Base-by-base conservation (phyloP, 306 rosid species). In the Quercus gilva region DNA sequence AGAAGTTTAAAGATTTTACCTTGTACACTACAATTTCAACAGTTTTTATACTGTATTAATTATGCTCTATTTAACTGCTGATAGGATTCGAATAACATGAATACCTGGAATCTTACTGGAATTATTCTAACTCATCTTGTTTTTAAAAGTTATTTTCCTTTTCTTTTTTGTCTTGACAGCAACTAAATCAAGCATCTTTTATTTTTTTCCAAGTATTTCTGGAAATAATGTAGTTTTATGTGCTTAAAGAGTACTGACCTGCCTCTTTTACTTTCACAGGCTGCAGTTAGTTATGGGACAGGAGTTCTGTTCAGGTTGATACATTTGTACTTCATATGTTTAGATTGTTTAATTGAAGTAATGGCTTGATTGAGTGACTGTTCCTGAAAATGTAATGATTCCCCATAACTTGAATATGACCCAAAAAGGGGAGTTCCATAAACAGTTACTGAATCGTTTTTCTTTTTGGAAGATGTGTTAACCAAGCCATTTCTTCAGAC, bases 241-340 rank as follows among this genome's bases (percentile, higher is more conserved):
- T 71, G 43, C 31, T 11, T 10, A 11, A 60, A 41, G 71, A 25
- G 63, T 53, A 25, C 60, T 76, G 69, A 85, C 35, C 51, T 71
- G 26, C 79, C 68, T 68, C 76, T 81, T 81, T 71, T 25, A 69
- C 74, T 61, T 49, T 14, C 74, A 76, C 90, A 94, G 97, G 96
- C 96, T 79, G 97, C 98, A 45, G 31, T 85, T 84, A 94, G 97
- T 86, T 94, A 94, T 57, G 96, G 82, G 0, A 79, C 81, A 18
- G 98, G 98, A 73, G 97, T 83, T 74, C 86, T 94, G 76, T 89
- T 89, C 88, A 92, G 98, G 98, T 87, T 82, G 72, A 52, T 71
- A 6, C 49, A 75, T 74, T 69, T 58, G 85, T 78, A 71, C 64
- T 71, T 75, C 35, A 76, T 76, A 63, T 31, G n/a, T 74, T 80